Evolutionary conservation across 1,139 yeast genomes (phyloP).

Genomic region (Lodderomyces theae): DNA sequence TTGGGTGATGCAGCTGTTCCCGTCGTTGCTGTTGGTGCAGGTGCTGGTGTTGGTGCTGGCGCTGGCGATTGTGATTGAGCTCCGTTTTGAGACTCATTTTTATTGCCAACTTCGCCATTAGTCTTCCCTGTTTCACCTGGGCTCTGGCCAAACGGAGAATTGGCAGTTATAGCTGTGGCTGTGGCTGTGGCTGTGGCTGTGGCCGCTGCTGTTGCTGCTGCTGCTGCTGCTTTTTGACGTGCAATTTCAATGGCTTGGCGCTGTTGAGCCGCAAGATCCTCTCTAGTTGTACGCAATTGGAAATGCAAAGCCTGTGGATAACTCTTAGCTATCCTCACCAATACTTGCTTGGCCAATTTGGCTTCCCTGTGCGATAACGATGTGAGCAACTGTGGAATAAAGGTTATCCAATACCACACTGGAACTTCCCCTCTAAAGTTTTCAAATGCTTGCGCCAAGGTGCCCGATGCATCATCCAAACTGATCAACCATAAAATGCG

Average conservation of each 20-base stretch:
- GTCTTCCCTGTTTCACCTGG: constrained; percentile 6
- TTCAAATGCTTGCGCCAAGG: constrained; percentile 84
- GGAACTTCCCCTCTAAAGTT: constrained; percentile 95
- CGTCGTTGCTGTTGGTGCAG: constrained; percentile 14
- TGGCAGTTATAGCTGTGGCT: constrained; percentile 15
- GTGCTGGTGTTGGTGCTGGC: constrained; percentile 10
- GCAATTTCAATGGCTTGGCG: constrained; percentile 65
- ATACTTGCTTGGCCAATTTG: constrained; percentile 76
- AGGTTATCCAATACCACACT: constrained; percentile 99
- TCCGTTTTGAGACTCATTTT: constrained; percentile 12
- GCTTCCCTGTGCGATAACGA: constrained; percentile 92
- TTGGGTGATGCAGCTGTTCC: no score
- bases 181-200: constrained; percentile 22
- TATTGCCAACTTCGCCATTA: constrained; percentile 6
- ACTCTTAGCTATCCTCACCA: constrained; percentile 89
- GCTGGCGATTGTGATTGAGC: constrained; percentile 8
- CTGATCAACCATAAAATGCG: constrained; percentile 92
- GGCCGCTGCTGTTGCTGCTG: constrained; percentile 25
- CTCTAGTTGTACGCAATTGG: constrained; percentile 92
- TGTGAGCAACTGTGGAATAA: constrained; percentile 89
- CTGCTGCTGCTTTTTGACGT: constrained; percentile 21
- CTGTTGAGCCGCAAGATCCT: constrained; percentile 86
- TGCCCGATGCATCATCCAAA: constrained; percentile 81
- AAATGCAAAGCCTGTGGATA: constrained; percentile 97
- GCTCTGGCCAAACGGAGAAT: background rate